Evolutionary conservation across 805 yeast genomes (phyloP), one percentile per base, ranked within the genome.

Genomic region (Sugiyamaella mastotermitis): DNA sequence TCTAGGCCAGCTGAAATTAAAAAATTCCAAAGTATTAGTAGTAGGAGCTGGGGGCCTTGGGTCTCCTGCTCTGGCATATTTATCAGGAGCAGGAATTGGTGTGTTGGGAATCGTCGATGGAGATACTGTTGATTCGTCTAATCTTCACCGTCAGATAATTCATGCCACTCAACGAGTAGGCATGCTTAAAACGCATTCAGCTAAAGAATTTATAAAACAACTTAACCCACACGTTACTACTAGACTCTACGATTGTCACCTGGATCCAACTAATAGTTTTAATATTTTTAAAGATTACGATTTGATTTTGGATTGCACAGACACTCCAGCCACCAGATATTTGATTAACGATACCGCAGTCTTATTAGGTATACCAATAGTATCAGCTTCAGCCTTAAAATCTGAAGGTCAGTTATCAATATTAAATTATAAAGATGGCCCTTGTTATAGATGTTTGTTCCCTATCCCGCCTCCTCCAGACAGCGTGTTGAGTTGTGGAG

Each of bases 31-130:
- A 36, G 73, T 88, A 0, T 59, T 90, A 18, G 88, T 92, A 0
- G 70, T 92, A 5, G 98, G 99, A 1, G 97, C 97, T 1, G 99
- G 98, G 8, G 99, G 99, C 0, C 66, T 92, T 5, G 97, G 98
- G 0, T 81, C 94, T 49, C 97, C 98, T 0, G 94, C 94, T 0
- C 58, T 90, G 34, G 68, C 83, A 30, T 92, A 92, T 54, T 61
- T 92, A 2, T 78, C 80, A 0, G 96, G 94, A 0, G 82, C 95
- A 0, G 98, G 99, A 3, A 64, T 90, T 3, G 97, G 95, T 1
- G 58, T 62, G 2, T 67, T 92, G 16, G 96, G 96, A 3, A 82
- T 92, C 11, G 80, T 87, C 1, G 99, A 92, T 60, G 74, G 78
- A 51, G 99, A 92, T 58, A 56, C 58, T 0, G 97, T 92, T 1